Base-by-base conservation (phyloP, 495 filamentous ascomycete genomes). In the Penicillium egyptiacum region DNA sequence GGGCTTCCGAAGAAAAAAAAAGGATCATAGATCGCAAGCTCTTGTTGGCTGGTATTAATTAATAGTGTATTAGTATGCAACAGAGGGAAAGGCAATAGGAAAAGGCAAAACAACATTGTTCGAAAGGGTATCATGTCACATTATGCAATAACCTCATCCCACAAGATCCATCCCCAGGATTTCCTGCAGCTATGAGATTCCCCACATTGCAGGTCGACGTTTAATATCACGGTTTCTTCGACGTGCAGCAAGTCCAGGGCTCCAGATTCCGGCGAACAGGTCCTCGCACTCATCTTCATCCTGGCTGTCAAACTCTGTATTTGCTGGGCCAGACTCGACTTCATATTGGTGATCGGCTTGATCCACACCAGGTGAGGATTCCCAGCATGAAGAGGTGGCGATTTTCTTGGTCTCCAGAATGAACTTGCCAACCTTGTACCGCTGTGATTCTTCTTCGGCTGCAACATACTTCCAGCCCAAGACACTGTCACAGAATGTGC, bases 221-320 rank as follows among this genome's bases (percentile, higher is more conserved):
- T 70, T 74, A 44, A 78, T 67, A 47, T 77, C 77, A 64, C 78
- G 89, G 53, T 75, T 75, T 70, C 78, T 78, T 60, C 91, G 78
- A 62, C 90, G 79, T 23, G 75, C 77, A 33, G 89, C 92, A 39
- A 84, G 69, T 47, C 81, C 81, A 16, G 86, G 77, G 62, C 86
- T 89, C 93, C 93, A 98, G 3, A 90, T 79, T 0, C 93, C 93
- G 11, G 84, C 80, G 74, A 98, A 97, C 49, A 98, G 67, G 70
- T 96, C 92, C 65, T 97, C 93, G 59, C 92, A 96, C 74, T 98
- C 93, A 50, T 95, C 91, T 65, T 96, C 91, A 69, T 98, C 93
- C 47, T 92, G 85, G 57, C 86, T 90, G 74, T 98, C 91, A 69
- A 96, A 96, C 52, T 90, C 85, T 3, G 90, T 66, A 50, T 70